These are phyloP conservation scores for Zygoascus sp. DNA, from an alignment of 1,139 yeast species.

Conservation along the genomic window DNA sequence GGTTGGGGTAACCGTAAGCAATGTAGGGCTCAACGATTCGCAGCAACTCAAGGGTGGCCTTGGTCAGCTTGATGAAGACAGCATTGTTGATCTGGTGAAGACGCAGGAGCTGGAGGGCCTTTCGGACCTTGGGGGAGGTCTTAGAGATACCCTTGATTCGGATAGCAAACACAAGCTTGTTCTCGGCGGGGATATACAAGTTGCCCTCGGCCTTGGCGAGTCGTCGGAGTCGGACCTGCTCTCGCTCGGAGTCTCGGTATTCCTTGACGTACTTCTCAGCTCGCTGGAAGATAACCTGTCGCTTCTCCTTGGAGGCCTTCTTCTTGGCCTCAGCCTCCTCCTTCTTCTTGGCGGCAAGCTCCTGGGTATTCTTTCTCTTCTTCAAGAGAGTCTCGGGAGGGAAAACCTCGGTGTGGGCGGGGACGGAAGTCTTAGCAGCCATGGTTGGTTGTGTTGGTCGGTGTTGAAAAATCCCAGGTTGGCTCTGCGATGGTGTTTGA, in stretches of 20 bases:
- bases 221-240: conserved; percentile 88
- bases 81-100: conserved; percentile 98
- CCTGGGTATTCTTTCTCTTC: conserved; percentile 75
- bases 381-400: conserved; percentile 96
- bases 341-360: conserved; percentile 43
- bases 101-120: conserved; percentile 97
- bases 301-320: conserved; percentile 82
- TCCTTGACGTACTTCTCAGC: conserved; percentile 98
- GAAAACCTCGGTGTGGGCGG: conserved; percentile 35
- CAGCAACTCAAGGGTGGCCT: conserved; percentile 96
- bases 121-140: conserved; percentile 99
- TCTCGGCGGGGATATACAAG: conserved; percentile 94
- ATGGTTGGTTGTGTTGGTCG: conserved; percentile 18
- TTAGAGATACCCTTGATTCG: conserved; percentile 99
- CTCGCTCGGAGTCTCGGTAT: conserved; percentile 93
- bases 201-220: conserved; percentile 90
- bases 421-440: conserved; percentile 29
- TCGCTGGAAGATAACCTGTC: conserved; percentile 93
- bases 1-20: conserved; percentile 99
- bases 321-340: conserved; percentile 58
- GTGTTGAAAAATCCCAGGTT: not conserved
- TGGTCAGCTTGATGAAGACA: conserved; percentile 96
- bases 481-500: not conserved
- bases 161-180: conserved; percentile 92
- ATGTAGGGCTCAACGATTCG: conserved; percentile 98